phyloP scores from a whole-genome alignment of 179 eudicot species.

The Silene coronaria region DNA sequence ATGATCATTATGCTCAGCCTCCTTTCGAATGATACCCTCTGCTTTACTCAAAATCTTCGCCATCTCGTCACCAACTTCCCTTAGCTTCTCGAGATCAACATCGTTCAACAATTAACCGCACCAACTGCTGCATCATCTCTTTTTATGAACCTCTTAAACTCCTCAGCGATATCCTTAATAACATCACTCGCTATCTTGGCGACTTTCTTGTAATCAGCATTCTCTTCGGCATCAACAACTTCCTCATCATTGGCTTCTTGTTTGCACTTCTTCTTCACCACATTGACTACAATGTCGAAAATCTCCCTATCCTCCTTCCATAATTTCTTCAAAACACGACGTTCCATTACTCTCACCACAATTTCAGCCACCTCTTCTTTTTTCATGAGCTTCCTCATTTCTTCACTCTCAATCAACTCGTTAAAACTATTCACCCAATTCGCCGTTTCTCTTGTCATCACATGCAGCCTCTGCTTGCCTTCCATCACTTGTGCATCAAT shows the following conservation, averaged over 20 bases:
- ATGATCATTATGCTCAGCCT: background rate
- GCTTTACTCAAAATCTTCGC: background rate
- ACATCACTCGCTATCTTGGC: background rate
- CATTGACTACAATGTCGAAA: background rate
- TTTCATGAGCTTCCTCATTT: background rate
- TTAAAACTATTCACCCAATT: background rate
- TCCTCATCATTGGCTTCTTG: background rate
- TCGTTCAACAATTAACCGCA: background rate
- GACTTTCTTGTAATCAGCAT: slow-evolving; percentile 7
- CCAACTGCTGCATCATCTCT: background rate
- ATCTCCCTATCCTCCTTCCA: background rate
- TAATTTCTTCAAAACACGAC: background rate
- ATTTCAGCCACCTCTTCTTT: background rate
- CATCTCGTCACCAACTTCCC: background rate
- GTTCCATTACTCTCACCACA: slow-evolving; percentile 1
- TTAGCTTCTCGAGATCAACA: background rate
- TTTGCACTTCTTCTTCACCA: background rate
- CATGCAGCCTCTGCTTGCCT: background rate
- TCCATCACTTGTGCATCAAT: background rate
- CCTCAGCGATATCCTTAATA: background rate
- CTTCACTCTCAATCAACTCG: background rate
- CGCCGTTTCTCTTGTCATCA: background rate
- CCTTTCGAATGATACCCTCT: background rate
- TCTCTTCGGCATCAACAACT: background rate
- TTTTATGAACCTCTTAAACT: background rate